phyloP scores from a whole-genome alignment of 352 stramenopile species.

The Phytopythium mirpurense region DNA sequence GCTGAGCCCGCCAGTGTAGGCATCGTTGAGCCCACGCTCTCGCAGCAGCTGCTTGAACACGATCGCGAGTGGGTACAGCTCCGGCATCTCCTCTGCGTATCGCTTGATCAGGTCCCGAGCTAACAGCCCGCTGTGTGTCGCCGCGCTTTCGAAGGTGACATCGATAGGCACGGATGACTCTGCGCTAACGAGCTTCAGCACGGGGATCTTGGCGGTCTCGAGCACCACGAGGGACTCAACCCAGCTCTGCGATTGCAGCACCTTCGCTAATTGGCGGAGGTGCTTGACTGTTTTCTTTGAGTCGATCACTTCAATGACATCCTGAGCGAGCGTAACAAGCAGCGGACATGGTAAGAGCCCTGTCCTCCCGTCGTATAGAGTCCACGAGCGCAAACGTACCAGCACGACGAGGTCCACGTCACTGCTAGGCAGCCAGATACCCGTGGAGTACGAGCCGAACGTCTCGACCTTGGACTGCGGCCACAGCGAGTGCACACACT shows the following conservation, averaged over 20 bases:
- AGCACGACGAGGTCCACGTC: constrained; percentile 85
- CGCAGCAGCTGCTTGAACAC: constrained; percentile 90
- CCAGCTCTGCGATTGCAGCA: constrained; percentile 60
- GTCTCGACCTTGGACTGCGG: constrained; percentile 70
- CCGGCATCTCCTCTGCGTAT: constrained; percentile 76
- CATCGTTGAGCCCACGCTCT: constrained; percentile 88
- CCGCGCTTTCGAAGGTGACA: constrained; percentile 78
- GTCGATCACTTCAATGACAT: constrained; percentile 66
- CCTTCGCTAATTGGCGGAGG: constrained; percentile 47
- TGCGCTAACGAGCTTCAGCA: constrained; percentile 77
- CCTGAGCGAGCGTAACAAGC: constrained; percentile 8
- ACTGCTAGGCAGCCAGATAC: constrained; percentile 83
- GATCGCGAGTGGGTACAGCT: constrained; percentile 86
- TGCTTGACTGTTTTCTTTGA: constrained; percentile 47
- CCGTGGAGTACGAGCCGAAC: constrained; percentile 83
- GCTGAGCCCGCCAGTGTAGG: constrained; percentile 88
- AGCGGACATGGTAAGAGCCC: too few species aligned
- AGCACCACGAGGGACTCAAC: constrained; percentile 79
- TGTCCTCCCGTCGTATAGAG: neutral
- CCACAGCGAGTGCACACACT: constrained; percentile 67
- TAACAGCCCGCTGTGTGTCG: constrained; percentile 77
- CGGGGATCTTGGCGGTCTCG: constrained; percentile 78
- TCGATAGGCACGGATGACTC: constrained; percentile 79
- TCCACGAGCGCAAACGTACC: constrained; percentile 11
- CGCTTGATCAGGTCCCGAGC: constrained; percentile 82